A percentile compares a stretch with the other conserved stretches of the same genome.
Conservation (phyloP, 371 early-diverging fungal genomes). For the Mucor lusitanicus region DNA sequence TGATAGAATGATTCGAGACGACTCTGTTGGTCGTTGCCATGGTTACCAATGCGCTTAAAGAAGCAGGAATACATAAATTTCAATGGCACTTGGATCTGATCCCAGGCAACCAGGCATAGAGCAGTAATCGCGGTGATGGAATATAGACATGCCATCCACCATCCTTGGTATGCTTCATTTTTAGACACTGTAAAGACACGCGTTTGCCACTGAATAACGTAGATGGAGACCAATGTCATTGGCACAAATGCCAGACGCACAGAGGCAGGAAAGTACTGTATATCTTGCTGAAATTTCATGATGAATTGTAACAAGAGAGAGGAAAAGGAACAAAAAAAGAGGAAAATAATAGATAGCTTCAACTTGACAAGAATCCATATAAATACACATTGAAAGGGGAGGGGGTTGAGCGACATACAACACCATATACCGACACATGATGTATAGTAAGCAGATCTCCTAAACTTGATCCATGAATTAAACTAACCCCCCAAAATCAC, state of each 20-base stretch:
- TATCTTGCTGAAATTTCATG: conserved; percentile 18
- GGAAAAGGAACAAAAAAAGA: conserved; percentile 8
- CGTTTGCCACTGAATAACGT: conserved; percentile 12
- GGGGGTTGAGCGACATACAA: neutral
- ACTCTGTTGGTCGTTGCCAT: conserved; percentile 59
- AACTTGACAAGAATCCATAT: neutral
- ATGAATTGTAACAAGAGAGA: conserved; percentile 8
- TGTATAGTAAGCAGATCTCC: neutral
- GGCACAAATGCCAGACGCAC: conserved; percentile 12
- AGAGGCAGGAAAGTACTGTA: conserved; percentile 11
- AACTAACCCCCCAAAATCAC: neutral
- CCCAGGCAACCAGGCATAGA: conserved; percentile 28
- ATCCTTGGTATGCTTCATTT: conserved; percentile 10
- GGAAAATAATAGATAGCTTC: neutral
- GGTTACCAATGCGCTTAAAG: conserved; percentile 72
- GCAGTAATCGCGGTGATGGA: neutral
- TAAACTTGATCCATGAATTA: neutral
- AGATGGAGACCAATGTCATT: conserved; percentile 7
- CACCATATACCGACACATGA: neutral
- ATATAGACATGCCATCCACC: conserved; percentile 25
- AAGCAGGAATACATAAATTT: conserved; percentile 75
- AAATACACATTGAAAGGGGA: neutral
- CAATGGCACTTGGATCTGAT: conserved; percentile 44
- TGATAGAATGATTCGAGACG: conserved; percentile 77
- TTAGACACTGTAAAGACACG: neutral